phyloP scores from a whole-genome alignment of 345 rosid species.

The Moricandia arvensis region DNA sequence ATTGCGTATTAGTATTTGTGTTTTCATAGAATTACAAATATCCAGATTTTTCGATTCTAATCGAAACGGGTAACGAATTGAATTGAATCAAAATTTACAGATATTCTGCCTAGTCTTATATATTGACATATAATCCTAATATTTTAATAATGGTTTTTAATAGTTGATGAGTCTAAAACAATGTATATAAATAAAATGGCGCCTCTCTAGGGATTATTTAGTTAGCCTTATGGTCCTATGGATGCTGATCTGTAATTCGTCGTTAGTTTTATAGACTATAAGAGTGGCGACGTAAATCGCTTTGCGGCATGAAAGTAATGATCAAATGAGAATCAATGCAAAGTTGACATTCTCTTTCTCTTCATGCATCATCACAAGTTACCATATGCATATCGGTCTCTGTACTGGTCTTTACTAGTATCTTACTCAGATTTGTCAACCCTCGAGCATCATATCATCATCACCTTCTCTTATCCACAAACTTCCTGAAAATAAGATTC shows the following conservation, averaged over 20 bases:
- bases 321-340: slow-evolving; percentile 33
- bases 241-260: background rate
- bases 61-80: too few relatives aligned
- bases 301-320: slow-evolving; percentile 16
- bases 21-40: too few relatives aligned
- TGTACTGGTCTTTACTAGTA: background rate
- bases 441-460: slow-evolving; percentile 31
- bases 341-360: slow-evolving; percentile 39
- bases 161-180: background rate
- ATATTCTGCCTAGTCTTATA: too few relatives aligned
- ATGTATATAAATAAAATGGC: background rate
- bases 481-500: slow-evolving; percentile 16
- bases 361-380: slow-evolving; percentile 37
- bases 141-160: background rate
- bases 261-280: background rate
- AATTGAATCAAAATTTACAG: too few relatives aligned
- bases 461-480: slow-evolving; percentile 30
- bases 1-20: too few relatives aligned
- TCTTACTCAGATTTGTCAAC: slow-evolving; percentile 31
- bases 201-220: background rate
- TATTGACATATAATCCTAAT: background rate
- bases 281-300: slow-evolving; percentile 1
- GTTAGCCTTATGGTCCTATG: slow-evolving; percentile 1
- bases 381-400: slow-evolving; percentile 26
- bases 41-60: too few relatives aligned